Evolutionary conservation across 257 asterid species (phyloP), one percentile per base, ranked within the genome.

Genomic region (Nicotiana tomentosiformis): DNA sequence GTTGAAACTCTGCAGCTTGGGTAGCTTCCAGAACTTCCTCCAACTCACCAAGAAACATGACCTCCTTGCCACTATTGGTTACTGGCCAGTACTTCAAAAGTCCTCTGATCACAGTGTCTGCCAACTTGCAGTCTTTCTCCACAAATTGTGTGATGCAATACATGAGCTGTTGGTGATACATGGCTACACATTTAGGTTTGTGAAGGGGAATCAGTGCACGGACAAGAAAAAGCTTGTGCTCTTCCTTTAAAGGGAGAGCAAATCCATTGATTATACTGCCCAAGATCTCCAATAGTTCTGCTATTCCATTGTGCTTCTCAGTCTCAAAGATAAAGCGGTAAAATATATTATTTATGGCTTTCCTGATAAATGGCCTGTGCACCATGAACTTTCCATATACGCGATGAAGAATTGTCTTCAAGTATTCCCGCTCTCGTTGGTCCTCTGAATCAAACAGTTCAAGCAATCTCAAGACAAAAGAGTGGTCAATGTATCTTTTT

Each of bases 381-480:
- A 91, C 91, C 91, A 89, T 89, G 85, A 91, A 91, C 78, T 89
- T 90, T 84, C 92, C 93, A 76, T 90, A 90, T 69, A 90, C 78
- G 15, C 92, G 89, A 82, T 90, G 92, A 58, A 91, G 81, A 53
- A 91, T 84, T 16, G 91, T 91, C 86, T 90, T 90, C 88, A 90
- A 84, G 86, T 91, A 91, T 82, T 91, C 95, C 76, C 95, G 85
- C 88, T 91, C 95, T 30, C 93, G 84, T 53, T 87, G 91, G 65
- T 91, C 95, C 83, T 91, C 95, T 3, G 95, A 90, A 70, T 91
- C 92, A 55, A 91, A 88, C 18, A 91, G 89, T 12, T 91, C 93
- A 5, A 91, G 90, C 89, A 91, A 82, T 77, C 84, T 91, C 88
- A 91, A 87, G 74, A 91, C 92, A 81, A 91, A 91, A 5, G 93